Percentiles rank a stretch among this genome's conserved stretches.
Conservation (phyloP, 2,329 filamentous ascomycete species). For the Beauveria varroae region DNA sequence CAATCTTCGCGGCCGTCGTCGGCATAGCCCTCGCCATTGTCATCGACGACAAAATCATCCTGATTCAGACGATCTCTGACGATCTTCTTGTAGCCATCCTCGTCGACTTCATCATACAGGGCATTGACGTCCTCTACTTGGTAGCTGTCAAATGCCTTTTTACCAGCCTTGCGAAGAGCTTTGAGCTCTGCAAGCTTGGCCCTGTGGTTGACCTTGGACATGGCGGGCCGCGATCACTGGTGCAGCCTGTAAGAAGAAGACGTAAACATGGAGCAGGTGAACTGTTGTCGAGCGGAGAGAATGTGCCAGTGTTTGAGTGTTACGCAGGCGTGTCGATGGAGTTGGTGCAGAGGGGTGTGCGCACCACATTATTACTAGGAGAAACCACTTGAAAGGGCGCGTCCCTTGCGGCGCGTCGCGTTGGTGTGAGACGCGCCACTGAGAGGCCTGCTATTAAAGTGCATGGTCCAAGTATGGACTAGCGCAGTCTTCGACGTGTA, state of each 20-base stretch:
- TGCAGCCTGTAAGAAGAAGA: background rate
- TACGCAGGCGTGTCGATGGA: background rate
- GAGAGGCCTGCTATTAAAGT: background rate
- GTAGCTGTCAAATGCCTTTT: conserved; percentile 84
- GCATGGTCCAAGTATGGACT: background rate
- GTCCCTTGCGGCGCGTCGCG: conserved; percentile 4
- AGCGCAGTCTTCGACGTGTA: background rate
- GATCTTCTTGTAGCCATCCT: conserved; percentile 95
- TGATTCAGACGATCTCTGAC: conserved; percentile 82
- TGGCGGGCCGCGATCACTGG: conserved; percentile 16
- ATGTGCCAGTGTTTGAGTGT: background rate
- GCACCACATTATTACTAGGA: background rate
- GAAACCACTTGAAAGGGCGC: conserved; percentile 5
- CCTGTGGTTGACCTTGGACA: conserved; percentile 32
- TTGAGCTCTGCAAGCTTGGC: conserved; percentile 68
- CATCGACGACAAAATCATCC: conserved; percentile 97
- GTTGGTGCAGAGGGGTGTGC: background rate
- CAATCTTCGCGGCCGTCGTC: conserved; percentile 95
- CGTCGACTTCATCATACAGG: conserved; percentile 93
- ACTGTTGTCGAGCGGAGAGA: background rate
- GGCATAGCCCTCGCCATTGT: conserved; percentile 94
- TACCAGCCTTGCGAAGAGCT: conserved; percentile 79
- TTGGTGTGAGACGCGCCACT: conserved; percentile 5
- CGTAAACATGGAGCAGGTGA: background rate
- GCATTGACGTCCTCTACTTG: conserved; percentile 76